Conservation (phyloP, 2,329 filamentous ascomycete genomes). For the Clathrospora elynae region DNA sequence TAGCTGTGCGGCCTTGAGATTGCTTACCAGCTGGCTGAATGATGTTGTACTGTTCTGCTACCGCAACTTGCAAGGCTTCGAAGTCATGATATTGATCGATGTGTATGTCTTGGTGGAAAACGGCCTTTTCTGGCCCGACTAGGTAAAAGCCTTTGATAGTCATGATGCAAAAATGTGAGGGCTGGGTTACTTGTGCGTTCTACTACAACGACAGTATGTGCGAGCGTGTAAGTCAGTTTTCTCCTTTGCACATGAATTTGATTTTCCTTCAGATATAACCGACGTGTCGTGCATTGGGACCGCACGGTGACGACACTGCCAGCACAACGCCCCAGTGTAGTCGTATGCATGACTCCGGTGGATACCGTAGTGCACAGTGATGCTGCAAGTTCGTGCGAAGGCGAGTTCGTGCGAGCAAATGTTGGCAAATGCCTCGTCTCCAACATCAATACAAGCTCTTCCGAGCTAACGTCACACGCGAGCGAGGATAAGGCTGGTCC, state of each 20-base stretch:
- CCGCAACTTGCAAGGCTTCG: constrained; percentile 18
- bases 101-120: constrained; percentile 22
- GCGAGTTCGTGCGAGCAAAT: constrained; percentile 10
- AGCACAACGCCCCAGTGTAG: not conserved
- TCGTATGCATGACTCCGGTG: constrained; percentile 1
- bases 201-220: constrained; percentile 1
- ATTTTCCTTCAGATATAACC: not conserved
- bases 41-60: constrained; percentile 24
- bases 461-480: constrained; percentile 1
- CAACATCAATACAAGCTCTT: not conserved
- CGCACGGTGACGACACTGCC: too few relatives aligned
- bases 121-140: constrained; percentile 18
- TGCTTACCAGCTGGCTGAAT: constrained; percentile 14
- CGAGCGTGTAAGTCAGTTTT: too few relatives aligned
- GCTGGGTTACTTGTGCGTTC: not conserved
- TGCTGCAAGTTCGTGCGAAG: too few relatives aligned
- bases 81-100: constrained; percentile 24
- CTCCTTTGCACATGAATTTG: too few relatives aligned
- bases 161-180: constrained; percentile 4
- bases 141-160: constrained; percentile 25
- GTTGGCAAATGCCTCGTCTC: constrained; percentile 3
- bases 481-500: constrained; percentile 1
- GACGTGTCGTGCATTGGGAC: too few relatives aligned
- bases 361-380: too few relatives aligned
- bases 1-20: too few relatives aligned